phyloP scores from a whole-genome alignment of 352 stramenopile genomes.

The Phytophthora crassamura region DNA sequence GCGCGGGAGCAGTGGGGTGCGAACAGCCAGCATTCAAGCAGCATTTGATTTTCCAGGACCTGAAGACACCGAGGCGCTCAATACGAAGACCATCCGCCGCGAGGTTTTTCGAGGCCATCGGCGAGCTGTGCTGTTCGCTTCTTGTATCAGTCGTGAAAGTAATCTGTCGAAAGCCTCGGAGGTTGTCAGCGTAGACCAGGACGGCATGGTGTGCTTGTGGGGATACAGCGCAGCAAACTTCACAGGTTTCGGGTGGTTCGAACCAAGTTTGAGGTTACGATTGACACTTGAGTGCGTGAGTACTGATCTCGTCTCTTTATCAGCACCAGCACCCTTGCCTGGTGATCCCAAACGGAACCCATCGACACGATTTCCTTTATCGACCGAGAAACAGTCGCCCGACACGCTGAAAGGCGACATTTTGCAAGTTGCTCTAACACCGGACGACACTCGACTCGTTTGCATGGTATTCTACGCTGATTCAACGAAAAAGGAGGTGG shows the following conservation, averaged over 20 bases:
- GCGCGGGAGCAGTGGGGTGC: neutral
- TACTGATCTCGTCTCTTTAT: constrained; percentile 1
- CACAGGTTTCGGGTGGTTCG: constrained; percentile 56
- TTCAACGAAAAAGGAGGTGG: constrained; percentile 26
- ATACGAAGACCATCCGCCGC: constrained; percentile 21
- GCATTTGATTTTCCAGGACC: constrained; percentile 37
- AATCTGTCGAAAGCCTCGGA: constrained; percentile 10
- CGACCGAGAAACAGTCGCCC: neutral
- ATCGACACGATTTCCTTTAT: constrained; percentile 1
- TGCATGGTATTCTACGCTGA: constrained; percentile 50
- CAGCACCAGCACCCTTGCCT: neutral
- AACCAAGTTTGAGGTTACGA: constrained; percentile 25
- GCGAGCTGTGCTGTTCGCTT: constrained; percentile 42
- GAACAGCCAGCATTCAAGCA: constrained; percentile 25
- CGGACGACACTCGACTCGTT: constrained; percentile 42
- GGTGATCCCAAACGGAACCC: constrained; percentile 6
- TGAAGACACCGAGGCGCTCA: constrained; percentile 4
- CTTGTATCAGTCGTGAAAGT: constrained; percentile 26
- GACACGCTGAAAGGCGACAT: constrained; percentile 34
- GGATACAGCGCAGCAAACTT: constrained; percentile 45
- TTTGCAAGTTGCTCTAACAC: constrained; percentile 47
- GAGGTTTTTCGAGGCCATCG: constrained; percentile 55
- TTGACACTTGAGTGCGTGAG: constrained; percentile 35
- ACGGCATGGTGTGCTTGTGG: constrained; percentile 45
- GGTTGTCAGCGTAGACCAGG: constrained; percentile 56